Conservation (phyloP, 257 asterid species). For the Plantago elongata region DNA sequence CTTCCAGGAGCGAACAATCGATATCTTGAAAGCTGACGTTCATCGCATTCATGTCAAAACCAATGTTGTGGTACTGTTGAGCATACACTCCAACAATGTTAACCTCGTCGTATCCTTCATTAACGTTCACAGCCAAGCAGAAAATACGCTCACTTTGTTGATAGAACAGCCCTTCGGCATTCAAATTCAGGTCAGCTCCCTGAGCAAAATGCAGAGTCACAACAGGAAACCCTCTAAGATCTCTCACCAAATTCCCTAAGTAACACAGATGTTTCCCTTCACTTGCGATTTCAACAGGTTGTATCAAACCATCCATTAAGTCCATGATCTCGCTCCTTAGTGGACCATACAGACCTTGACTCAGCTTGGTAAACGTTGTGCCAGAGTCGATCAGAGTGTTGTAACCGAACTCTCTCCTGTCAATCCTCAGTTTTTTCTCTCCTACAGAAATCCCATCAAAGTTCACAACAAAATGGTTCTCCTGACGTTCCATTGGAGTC, state of each 20-base stretch:
- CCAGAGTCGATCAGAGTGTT: constrained; percentile 7
- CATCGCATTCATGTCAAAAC: constrained; percentile 9
- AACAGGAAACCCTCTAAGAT: constrained; percentile 13
- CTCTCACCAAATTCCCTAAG: constrained; percentile 3
- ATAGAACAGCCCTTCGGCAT: constrained; percentile 4
- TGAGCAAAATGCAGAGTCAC: constrained; percentile 5
- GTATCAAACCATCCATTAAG: neutral
- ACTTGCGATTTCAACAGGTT: too few relatives aligned
- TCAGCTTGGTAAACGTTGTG: neutral
- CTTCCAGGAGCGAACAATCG: constrained; percentile 11
- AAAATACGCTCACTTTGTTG: neutral
- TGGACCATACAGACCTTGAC: neutral
- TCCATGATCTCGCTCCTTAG: neutral
- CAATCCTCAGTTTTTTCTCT: neutral
- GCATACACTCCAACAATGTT: constrained; percentile 9
- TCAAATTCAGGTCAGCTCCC: constrained; percentile 1
- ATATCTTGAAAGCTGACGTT: constrained; percentile 8
- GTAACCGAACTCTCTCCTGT: neutral
- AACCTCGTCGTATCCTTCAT: neutral
- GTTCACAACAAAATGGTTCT: constrained; percentile 9
- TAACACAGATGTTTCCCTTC: constrained; percentile 2
- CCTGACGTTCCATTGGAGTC: constrained; percentile 9
- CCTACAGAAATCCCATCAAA: constrained; percentile 18
- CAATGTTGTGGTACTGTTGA: constrained; percentile 8
- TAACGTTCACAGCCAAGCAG: neutral